Conservation (phyloP, 768 basidiomycete genomes). For the Inosperma sp. region DNA sequence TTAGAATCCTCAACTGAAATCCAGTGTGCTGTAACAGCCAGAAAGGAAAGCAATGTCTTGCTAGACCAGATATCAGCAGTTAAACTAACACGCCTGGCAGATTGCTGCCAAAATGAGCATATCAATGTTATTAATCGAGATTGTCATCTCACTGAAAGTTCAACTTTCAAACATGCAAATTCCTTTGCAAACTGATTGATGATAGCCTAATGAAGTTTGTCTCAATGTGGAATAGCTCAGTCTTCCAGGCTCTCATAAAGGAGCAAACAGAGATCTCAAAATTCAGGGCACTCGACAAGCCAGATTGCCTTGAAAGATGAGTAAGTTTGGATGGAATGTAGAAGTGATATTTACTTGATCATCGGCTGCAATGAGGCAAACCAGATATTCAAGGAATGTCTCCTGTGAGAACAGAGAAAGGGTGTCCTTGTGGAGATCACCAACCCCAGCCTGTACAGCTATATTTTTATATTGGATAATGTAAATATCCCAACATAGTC, state of each 20-base stretch:
- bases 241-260: background rate
- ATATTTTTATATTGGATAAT: too few species aligned
- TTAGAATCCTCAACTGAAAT: conserved; percentile 3
- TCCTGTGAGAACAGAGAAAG: too few species aligned
- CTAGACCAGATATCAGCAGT: background rate
- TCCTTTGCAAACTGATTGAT: background rate
- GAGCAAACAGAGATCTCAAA: background rate
- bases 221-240: background rate
- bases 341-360: too few species aligned
- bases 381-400: too few species aligned
- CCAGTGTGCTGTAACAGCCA: background rate
- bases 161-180: background rate
- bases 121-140: background rate
- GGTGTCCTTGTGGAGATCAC: too few species aligned
- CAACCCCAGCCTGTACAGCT: too few species aligned
- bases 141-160: background rate
- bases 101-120: background rate
- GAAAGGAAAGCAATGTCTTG: background rate
- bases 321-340: too few species aligned
- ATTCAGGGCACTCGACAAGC: background rate
- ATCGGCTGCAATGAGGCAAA: too few species aligned
- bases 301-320: too few species aligned
- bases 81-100: background rate
- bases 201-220: background rate
- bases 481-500: too few species aligned